Base-by-base conservation (phyloP, 352 stramenopile species). In the Globisporangium heterothallicum region DNA sequence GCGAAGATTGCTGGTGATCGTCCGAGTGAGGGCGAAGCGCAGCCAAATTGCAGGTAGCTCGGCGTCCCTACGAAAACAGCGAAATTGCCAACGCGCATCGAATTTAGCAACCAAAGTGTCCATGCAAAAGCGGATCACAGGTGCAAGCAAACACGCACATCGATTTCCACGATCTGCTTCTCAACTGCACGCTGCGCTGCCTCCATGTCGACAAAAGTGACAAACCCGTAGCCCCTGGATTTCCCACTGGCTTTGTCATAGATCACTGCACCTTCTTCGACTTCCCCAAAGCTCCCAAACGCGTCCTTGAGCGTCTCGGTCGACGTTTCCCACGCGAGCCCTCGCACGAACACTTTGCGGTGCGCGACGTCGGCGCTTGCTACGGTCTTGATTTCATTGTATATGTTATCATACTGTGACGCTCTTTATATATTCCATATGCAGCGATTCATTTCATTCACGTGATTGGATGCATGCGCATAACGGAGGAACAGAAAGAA, bases 191-290 rank as follows among this genome's bases (percentile, higher is more conserved):
- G 66, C 40, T 83, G 54, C 8, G 80, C 73, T 13, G 63, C 62
- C 30, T 86, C 76, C 65, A 86, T 82, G 29, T 88, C 72, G 16
- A 62, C 50, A 53, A 88, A 91, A 9, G 70, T 88, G 47, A 91
- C 64, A 48, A 84, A 86, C 22, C 78, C 78, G 36, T 69, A 85
- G 46, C 80, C 71, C 42, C 66, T 67, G 27, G 77, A 86, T 49
- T 86, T 91, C 54, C 68, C 67, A 7, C 63, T 77, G 40, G 43
- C 44, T 56, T 86, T 84, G 58, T 91, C 75, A 34, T 66, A 73
- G 58, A 86, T 85, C 49, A 89, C 69, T 10, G 58, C 63, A 30
- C 46, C 77, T 57, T 87, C 63, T 51, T 87, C 68, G 10, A 92
- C 61, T 10, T 78, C 50, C 13, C 80, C 80, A 49, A 88, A 92